Percentiles rank a stretch among this genome's conserved stretches.
phyloP scores from a whole-genome alignment of 2,329 filamentous ascomycete genomes.

The Diaporthe destruens region DNA sequence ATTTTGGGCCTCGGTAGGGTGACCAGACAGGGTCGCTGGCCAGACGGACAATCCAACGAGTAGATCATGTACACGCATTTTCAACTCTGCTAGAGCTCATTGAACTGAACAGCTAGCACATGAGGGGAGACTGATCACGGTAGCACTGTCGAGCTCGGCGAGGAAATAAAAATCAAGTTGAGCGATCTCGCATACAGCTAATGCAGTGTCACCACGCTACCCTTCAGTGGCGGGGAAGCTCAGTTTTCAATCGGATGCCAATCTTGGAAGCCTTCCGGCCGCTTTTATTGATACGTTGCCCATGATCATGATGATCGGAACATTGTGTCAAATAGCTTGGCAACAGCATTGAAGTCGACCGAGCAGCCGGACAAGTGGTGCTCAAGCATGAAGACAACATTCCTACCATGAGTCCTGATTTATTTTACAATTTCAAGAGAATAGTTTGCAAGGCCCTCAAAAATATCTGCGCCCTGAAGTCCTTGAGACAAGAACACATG shows the following conservation, averaged over 20 bases:
- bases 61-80: not conserved
- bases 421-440: too few species aligned
- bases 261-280: conserved; percentile 1
- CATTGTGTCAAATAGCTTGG: too few species aligned
- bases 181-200: conserved; percentile 5
- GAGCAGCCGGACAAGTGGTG: too few species aligned
- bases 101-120: not conserved
- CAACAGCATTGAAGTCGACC: not conserved
- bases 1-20: not conserved
- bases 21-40: not conserved
- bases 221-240: not conserved
- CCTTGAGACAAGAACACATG: too few species aligned
- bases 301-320: not conserved
- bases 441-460: too few species aligned
- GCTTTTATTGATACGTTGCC: not conserved
- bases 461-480: not conserved
- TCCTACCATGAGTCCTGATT: too few species aligned
- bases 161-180: not conserved
- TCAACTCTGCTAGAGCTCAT: not conserved
- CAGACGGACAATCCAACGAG: not conserved
- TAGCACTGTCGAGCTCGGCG: not conserved
- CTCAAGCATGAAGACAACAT: too few species aligned
- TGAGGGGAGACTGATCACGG: not conserved
- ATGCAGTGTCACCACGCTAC: not conserved
- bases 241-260: not conserved